A percentile compares a stretch with the other conserved stretches of the same genome.
These are phyloP conservation scores for Ensete ventricosum DNA, from an alignment of 176 grass and related monocot species.

Conservation along the genomic window DNA sequence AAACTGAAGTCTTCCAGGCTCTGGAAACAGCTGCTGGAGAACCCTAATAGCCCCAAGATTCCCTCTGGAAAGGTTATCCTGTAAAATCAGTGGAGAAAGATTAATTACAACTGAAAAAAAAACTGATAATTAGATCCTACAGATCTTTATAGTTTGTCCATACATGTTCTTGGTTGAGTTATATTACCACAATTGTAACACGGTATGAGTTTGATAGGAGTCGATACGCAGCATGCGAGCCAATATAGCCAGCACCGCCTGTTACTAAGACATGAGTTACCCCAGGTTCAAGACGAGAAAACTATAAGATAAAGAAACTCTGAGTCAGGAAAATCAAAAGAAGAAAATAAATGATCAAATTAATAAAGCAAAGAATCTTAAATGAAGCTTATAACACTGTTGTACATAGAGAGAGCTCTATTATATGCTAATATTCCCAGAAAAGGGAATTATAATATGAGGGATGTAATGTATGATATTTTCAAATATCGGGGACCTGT, in stretches of 20 bases:
- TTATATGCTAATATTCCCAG: background rate
- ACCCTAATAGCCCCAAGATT: conserved; percentile 82
- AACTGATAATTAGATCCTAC: background rate
- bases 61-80: conserved; percentile 99
- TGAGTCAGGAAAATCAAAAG: background rate
- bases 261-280: conserved; percentile 95
- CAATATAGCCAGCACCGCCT: conserved; percentile 89
- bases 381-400: too few relatives aligned
- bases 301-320: conserved; percentile 39
- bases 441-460: background rate
- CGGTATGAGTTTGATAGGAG: conserved; percentile 81
- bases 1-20: conserved; percentile 91
- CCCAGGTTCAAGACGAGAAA: conserved; percentile 74
- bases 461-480: too few relatives aligned
- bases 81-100: conserved; percentile 9
- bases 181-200: conserved; percentile 97
- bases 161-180: background rate
- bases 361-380: background rate
- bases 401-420: background rate
- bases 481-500: too few relatives aligned
- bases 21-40: conserved; percentile 69
- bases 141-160: background rate
- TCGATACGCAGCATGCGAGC: conserved; percentile 85
- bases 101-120: background rate
- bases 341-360: background rate